Evolutionary conservation across 2,329 filamentous ascomycete species (phyloP), one percentile per base, ranked within the genome.

Genomic region (Penicillium sp.): DNA sequence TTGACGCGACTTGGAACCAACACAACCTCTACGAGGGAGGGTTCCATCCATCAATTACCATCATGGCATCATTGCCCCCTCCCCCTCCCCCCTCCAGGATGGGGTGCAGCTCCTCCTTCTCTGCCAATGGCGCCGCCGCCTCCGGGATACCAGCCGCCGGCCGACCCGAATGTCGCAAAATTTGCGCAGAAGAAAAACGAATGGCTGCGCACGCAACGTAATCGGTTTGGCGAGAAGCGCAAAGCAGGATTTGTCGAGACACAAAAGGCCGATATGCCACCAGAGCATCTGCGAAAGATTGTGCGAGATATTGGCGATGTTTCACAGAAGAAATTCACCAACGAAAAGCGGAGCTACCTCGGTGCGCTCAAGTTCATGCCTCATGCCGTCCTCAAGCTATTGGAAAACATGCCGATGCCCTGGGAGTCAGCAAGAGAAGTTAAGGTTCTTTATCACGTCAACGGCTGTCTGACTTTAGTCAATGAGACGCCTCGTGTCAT

Each of bases 351-450:
- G 65, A 97, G 92, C 76, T 99, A 99, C 74, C 83, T 99, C 45
- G 95, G 95, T 60, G 94, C 95, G 33, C 78, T 99, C 61, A 99
- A 99, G 78, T 99, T 97, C 78, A 99, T 99, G 94, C 94, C 94
- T 1, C 94, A 99, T 72, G 94, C 94, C 6, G 94, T 99, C 11
- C 78, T 99, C 78, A 99, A 99, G 80, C 82, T 99, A 25, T 76
- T 99, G 54, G 94, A 99, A 79, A 99, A 99, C 69, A 99, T 99
- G 94, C 94, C 94, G 4, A 99, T 99, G 94, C 94, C 94, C 0
- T 99, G 94, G 94, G 94, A 99, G 78, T 94, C 91, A 55, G 87
- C 91, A 26, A 86, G 92, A 60, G 94, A 99, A 70, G 95, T 99
- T 59, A 97, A 97, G 77, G 94, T 99, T 28, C 81, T 99, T 12